Evolutionary conservation across 805 yeast species (phyloP), one percentile per base, ranked within the genome.

Genomic region (Zygosaccharomyces rouxii): DNA sequence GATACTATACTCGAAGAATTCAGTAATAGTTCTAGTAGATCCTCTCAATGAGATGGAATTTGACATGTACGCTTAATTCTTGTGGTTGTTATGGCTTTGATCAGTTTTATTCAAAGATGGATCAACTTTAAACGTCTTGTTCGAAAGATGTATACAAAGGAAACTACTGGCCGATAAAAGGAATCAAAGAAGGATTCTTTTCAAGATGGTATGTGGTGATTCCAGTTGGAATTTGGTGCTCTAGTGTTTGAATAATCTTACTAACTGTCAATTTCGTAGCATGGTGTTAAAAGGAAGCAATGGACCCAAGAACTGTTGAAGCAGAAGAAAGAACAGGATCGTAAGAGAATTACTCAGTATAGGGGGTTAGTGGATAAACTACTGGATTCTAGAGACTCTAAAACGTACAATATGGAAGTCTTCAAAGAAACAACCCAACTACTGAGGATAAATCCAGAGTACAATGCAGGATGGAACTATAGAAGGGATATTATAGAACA

Each of bases 401-500:
- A 63, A 2, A 49, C 60, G 1, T 74, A 70, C 47, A 65, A 63
- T 18, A 57, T 59, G 0, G 71, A 69, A 2, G 63, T 79, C 0
- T 71, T 89, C 22, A 70, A 73, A 1, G 61, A 72, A 19, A 84
- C 95, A 0, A 75, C 85, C 0, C 68, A 70, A 16, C 56, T 90
- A 11, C 71, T 94, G 18, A 67, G 72, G 7, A 59, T 78, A 44
- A 89, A 90, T 58, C 97, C 97, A 0, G 98, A 94, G 62, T 78
- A 84, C 54, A 90, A 90, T 65, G 82, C 97, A 0, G 73, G 80
- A 0, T 94, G 98, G 98, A 94, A 94, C 62, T 86, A 75, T 61
- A 76, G 98, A 48, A 76, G 97, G 47, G 94, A 87, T 54, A 80
- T 85, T 2, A 68, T 89, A 16, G 35, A 53, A 0, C 62, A 64